Evolutionary conservation across 176 grass and related monocot genomes (phyloP), one percentile per base, ranked within the genome.

Genomic region (Melocanna baccifera): DNA sequence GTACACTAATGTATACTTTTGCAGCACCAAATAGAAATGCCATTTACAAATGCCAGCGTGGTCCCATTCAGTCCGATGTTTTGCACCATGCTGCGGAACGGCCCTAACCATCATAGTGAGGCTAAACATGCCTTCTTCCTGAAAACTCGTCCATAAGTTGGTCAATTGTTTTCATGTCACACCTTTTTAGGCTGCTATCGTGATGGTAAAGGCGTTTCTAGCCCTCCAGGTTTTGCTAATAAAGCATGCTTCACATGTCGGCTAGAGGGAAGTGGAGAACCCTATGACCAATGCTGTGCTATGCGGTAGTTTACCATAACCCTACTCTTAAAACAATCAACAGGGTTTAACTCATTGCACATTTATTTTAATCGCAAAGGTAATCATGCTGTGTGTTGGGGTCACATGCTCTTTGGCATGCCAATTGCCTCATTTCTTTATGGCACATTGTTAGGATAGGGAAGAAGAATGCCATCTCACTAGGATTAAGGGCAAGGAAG

Each of bases 391-490:
- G 46, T 86, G 84, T 57, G 84, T 83, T 94, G 89, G 89, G 79
- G 70, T 97, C 94, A 94, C 94, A 93, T 93, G 91, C 85, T 79
- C 81, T 75, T 80, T 83, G 67, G 65, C 81, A 85, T 89, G 91
- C 71, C 76, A 66, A 85, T 73, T 85, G 74, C 83, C 9, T 79
- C 71, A 41, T 71, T 89, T 80, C 74, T 85, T 82, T 74, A 90
- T 78, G 39, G 18, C 74, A 14, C 66, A 18, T 83, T 79, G 84
- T 73, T 81, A 81, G 84, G 15, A 79, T 79, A 67, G 58, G 16
- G 67, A 71, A 78, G 84, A 89, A 72, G 84, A 89, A 84, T 84
- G 75, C 58, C 64, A 56, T 68, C 47, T 82, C 61, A 70, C 76
- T 77, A 30, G 81, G 51, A 92, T 87, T 77, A 78, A 87, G 62